Conservation (phyloP, 345 rosid genomes). For the Dipteronia sinensis region DNA sequence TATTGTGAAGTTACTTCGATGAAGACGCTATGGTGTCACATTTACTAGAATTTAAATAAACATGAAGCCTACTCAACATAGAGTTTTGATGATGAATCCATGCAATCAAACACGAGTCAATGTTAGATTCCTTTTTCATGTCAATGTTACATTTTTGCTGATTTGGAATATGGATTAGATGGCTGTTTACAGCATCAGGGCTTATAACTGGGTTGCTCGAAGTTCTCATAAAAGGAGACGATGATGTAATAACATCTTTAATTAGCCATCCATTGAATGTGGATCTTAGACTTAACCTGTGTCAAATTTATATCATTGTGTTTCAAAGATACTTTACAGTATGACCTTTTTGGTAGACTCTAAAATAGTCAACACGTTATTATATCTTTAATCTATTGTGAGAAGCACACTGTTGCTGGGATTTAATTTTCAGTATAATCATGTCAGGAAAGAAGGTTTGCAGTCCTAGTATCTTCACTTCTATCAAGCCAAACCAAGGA, state of each 20-base stretch:
- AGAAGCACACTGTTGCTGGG: not conserved
- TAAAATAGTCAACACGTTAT: not conserved
- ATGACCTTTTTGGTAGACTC: not conserved
- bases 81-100: not conserved
- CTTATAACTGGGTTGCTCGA: not conserved
- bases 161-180: not conserved
- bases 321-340: not conserved
- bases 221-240: not conserved
- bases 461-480: slow-evolving; percentile 65
- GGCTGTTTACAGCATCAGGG: not conserved
- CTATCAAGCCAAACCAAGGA: slow-evolving; percentile 82
- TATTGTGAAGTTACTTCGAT: not conserved
- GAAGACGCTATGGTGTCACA: no score
- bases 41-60: no score
- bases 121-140: not conserved
- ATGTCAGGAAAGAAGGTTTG: slow-evolving; percentile 68
- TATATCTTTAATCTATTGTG: not conserved
- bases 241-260: not conserved
- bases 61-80: not conserved
- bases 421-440: slow-evolving; percentile 12
- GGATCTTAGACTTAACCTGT: not conserved
- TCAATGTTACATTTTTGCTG: not conserved
- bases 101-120: not conserved
- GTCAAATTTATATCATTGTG: not conserved
- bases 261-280: not conserved